Base-by-base conservation (phyloP, 805 yeast genomes). In the Suhomyces canberraensis region DNA sequence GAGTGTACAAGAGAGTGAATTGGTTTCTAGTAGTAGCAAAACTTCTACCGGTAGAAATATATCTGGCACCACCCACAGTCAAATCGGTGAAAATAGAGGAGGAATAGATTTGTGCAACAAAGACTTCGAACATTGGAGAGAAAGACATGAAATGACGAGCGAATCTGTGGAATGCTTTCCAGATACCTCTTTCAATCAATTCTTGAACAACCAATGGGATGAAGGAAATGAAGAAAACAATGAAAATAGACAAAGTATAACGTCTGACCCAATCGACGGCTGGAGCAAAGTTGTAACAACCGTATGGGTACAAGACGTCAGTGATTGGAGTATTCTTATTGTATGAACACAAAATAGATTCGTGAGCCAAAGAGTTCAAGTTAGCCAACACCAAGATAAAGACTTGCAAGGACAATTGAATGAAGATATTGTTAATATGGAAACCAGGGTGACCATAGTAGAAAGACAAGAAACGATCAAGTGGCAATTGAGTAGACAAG, bases 361-460 rank as follows among this genome's bases (percentile, higher is more conserved):
- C 89, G 54, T 80, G 83, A 20, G 87, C 81, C 48, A 84, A 64
- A n/a, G 89, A 64, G 45, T 81, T 81, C 63, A 84, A 64, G 61
- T 84, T 84, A 22, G 82, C 78, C 50, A 80, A 66, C 16, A 86
- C 79, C 52, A 84, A 65, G 69, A 81, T 73, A 56, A 84, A 84
- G 52, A 81, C 54, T 60, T 84, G 87, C 47, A 84, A 69, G 16
- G 93, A 84, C 47, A 84, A 60, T 52, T 81, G 84, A 66, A 84
- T 84, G 62, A 84, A 83, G 58, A 81, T 69, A 59, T 84, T 84
- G 60, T 84, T 84, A 61, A 84, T 71, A 61, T 84, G 95, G 75
- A 84, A 84, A 61, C 95, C 95, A 43, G 88, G 81, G 61, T 84
- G 95, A 13, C 91, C 95, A 62, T 82, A 84, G 68, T 81, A 84